A percentile compares a stretch with the other conserved stretches of the same genome.
phyloP scores from a whole-genome alignment of 2,329 filamentous ascomycete species.

The Colletotrichum tabaci region DNA sequence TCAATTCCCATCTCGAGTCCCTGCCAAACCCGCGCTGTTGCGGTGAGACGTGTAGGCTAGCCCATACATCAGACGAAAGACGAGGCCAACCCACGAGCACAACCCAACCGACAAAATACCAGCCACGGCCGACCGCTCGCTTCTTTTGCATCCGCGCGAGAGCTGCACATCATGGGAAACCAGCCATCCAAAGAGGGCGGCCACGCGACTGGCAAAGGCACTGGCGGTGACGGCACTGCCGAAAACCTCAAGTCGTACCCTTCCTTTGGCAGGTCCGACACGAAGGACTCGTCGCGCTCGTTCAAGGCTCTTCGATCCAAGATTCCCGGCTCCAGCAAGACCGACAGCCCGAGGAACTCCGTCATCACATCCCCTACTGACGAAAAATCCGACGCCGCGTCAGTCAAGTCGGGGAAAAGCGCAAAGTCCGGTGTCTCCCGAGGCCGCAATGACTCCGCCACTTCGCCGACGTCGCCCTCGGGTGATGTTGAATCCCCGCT shows the following conservation, averaged over 20 bases:
- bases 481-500: conserved; percentile 59
- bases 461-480: conserved; percentile 57
- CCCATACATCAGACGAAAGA: conserved; percentile 46
- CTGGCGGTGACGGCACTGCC: conserved; percentile 54
- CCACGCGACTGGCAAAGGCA: conserved; percentile 64
- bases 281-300: conserved; percentile 91
- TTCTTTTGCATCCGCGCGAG: conserved; percentile 15
- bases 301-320: conserved; percentile 90
- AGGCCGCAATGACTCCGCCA: conserved; percentile 62
- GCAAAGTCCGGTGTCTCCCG: conserved; percentile 65
- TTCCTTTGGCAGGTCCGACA: conserved; percentile 93
- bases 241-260: conserved; percentile 87
- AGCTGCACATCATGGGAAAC: conserved; percentile 76
- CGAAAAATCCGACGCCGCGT: conserved; percentile 82
- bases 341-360: conserved; percentile 87
- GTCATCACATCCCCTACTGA: conserved; percentile 76
- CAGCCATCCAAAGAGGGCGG: conserved; percentile 76
- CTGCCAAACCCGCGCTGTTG: conserved; percentile 36
- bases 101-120: conserved; percentile 33
- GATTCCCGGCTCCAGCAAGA: conserved; percentile 81
- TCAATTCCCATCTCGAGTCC: conserved; percentile 14
- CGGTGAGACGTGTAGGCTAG: conserved; percentile 44
- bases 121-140: conserved; percentile 18
- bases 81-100: conserved; percentile 36
- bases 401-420: conserved; percentile 80